phyloP scores from a whole-genome alignment of 805 yeast genomes.

The Monosporozyma servazzii region DNA sequence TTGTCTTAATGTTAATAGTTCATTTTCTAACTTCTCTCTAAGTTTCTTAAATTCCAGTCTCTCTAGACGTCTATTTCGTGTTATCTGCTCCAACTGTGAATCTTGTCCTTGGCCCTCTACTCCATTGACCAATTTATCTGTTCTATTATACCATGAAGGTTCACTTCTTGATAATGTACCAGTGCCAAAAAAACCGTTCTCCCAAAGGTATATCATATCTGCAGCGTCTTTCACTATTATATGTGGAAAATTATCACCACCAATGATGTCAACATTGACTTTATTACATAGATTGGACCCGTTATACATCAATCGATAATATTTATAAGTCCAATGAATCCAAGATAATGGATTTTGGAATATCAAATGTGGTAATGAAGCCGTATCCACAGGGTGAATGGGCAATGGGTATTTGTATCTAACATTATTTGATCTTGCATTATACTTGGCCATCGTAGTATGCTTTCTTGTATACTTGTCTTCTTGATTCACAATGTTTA shows the following conservation, averaged over 20 bases:
- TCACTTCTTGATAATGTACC: constrained; percentile 85
- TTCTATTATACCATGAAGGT: constrained; percentile 79
- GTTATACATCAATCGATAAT: constrained; percentile 11
- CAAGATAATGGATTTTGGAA: constrained; percentile 67
- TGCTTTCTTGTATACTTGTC: not conserved
- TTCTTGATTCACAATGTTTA: not conserved
- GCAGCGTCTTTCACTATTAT: constrained; percentile 31
- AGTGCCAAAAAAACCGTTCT: constrained; percentile 86
- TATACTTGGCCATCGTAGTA: constrained; percentile 25
- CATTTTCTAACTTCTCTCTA: constrained; percentile 51
- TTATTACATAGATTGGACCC: constrained; percentile 6
- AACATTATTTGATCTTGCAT: constrained; percentile 18
- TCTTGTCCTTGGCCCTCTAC: constrained; percentile 20
- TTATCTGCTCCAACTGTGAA: constrained; percentile 57
- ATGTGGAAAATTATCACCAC: constrained; percentile 24
- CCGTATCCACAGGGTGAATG: constrained; percentile 32
- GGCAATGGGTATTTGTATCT: constrained; percentile 51
- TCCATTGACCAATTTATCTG: constrained; percentile 42
- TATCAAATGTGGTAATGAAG: constrained; percentile 41
- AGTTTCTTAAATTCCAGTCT: constrained; percentile 62
- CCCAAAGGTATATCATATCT: constrained; percentile 60
- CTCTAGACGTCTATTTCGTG: constrained; percentile 60
- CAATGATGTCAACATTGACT: constrained; percentile 29
- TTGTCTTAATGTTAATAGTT: constrained; percentile 35
- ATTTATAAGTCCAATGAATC: constrained; percentile 36